phyloP scores from a whole-genome alignment of 345 rosid species.

The Boechera divaricarpa region DNA sequence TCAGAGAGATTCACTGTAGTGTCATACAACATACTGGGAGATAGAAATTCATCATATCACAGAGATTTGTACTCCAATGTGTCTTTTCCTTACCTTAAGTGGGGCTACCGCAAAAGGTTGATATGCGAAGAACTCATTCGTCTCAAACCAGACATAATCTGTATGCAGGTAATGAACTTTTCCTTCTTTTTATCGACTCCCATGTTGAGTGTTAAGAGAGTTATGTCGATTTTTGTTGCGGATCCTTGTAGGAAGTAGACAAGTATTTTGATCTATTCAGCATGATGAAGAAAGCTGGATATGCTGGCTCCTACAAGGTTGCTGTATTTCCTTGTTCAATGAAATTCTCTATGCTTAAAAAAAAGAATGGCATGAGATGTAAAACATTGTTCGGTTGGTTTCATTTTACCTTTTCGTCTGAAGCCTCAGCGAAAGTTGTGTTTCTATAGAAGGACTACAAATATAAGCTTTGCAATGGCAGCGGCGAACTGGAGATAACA shows the following conservation, averaged over 20 bases:
- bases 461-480: slow-evolving; percentile 50
- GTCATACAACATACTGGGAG: slow-evolving; percentile 82
- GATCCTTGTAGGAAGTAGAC: slow-evolving; percentile 74
- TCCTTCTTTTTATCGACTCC: too few species aligned
- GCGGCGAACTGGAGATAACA: slow-evolving; percentile 79
- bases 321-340: slow-evolving; percentile 20
- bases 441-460: slow-evolving; percentile 42
- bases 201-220: background rate
- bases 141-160: slow-evolving; percentile 70
- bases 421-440: slow-evolving; percentile 37
- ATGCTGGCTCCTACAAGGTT: slow-evolving; percentile 79
- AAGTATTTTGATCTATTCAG: slow-evolving; percentile 63
- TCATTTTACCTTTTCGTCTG: slow-evolving; percentile 18
- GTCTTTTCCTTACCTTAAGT: slow-evolving; percentile 57
- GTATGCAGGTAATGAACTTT: slow-evolving; percentile 62
- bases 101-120: slow-evolving; percentile 70
- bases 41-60: slow-evolving; percentile 68
- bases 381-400: slow-evolving; percentile 16
- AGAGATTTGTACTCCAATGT: slow-evolving; percentile 66
- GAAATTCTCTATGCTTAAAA: background rate
- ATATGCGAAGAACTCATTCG: slow-evolving; percentile 65
- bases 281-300: slow-evolving; percentile 67
- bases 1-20: slow-evolving; percentile 66
- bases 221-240: slow-evolving; percentile 24
- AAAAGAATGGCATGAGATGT: slow-evolving; percentile 26